A percentile compares a stretch with the other conserved stretches of the same genome.
phyloP scores from a whole-genome alignment of 2,329 filamentous ascomycete genomes.

The Diaporthe longicolla region DNA sequence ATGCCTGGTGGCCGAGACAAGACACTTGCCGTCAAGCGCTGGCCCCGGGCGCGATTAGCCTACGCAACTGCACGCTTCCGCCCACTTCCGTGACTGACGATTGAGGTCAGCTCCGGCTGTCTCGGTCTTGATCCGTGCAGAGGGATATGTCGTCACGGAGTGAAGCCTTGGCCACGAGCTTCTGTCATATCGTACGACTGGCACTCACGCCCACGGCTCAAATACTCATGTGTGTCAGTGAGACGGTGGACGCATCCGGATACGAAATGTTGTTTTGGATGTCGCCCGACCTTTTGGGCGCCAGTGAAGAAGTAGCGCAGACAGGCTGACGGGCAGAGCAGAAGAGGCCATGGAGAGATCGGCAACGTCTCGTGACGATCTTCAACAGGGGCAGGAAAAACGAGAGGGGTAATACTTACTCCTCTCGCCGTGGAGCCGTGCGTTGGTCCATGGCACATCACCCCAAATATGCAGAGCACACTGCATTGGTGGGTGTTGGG shows the following conservation, averaged over 20 bases:
- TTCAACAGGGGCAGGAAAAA: conserved; percentile 23
- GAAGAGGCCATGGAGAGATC: background rate
- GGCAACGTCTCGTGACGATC: conserved; percentile 23
- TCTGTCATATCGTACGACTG: conserved; percentile 8
- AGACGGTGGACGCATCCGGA: conserved; percentile 7
- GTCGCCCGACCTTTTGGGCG: background rate
- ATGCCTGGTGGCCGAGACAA: conserved; percentile 21
- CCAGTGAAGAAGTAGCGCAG: background rate
- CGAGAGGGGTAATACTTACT: conserved; percentile 21
- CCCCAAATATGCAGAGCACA: conserved; percentile 11
- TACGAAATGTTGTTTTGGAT: conserved; percentile 9
- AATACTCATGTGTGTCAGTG: conserved; percentile 1
- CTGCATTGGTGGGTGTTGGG: conserved; percentile 18
- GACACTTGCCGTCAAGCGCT: conserved; percentile 17
- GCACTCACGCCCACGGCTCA: background rate
- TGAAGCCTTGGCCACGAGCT: conserved; percentile 11
- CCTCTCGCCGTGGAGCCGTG: conserved; percentile 5
- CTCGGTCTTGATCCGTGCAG: conserved; percentile 16
- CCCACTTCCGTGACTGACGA: conserved; percentile 1
- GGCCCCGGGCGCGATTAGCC: background rate
- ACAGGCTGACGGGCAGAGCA: background rate
- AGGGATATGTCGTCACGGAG: background rate
- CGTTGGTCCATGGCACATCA: background rate
- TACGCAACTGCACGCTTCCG: conserved; percentile 23
- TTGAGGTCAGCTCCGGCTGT: conserved; percentile 19